Base-by-base conservation (phyloP, 2,329 filamentous ascomycete species). In the Neophaeococcomyces mojaviensis region DNA sequence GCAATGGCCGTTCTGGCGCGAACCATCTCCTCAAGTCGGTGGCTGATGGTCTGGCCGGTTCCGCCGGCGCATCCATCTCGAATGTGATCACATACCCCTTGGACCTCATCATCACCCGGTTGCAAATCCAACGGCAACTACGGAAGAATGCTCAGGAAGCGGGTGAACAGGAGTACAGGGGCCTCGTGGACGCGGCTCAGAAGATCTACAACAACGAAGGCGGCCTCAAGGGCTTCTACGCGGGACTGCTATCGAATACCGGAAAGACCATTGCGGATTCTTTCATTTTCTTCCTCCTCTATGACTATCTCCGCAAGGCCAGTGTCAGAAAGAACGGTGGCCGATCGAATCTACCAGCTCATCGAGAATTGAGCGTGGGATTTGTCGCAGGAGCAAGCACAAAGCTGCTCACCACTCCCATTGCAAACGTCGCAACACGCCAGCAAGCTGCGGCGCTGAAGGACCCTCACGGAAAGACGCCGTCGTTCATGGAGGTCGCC, bases 211-310 rank as follows among this genome's bases (percentile, higher is more conserved):
- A 71, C 28, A 70, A 76, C 26, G 84, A 88, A 63, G 86, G 86
- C n/a, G 80, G 84, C 3, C 54, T 82, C 15, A 60, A 63, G 42
- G 85, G 82, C 1, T 81, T 94, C 54, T 95, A 85, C 60, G 74
- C 71, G 19, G 83, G 83, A 20, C 63, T 84, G 1, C 66, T 72
- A 5, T 73, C 77, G 30, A 82, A 86, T 58, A 78, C 82, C 9
- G 72, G 69, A 57, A 87, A 85, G 63, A 81, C 78, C 19, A 72
- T 82, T 18, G 73, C 79, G 24, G 87, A 92, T 67, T 86, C 83
- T 47, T 90, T 92, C 61, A 72, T 94, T 42, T 94, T 94, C 71
- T 94, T 94, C 67, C 74, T 90, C 15, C 82, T 86, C 48, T 94
- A 94, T 66, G 85, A 69, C 2, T 76, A 74, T 45, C 56, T 80